Evolutionary conservation across 2,329 filamentous ascomycete species (phyloP).

Genomic region (Mycosphaerella sp.): DNA sequence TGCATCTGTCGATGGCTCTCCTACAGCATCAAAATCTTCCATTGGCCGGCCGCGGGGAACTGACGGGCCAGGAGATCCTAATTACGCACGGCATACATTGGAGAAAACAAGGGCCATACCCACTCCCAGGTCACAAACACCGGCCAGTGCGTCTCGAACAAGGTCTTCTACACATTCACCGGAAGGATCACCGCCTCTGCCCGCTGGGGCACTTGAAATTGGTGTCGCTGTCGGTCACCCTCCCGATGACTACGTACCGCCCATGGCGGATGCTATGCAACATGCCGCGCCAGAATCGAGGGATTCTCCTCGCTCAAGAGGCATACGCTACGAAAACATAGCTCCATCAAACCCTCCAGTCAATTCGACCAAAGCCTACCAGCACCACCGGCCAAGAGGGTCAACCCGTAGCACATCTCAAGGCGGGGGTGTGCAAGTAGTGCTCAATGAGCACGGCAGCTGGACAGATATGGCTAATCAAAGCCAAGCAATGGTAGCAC

Average conservation of each 20-base stretch:
- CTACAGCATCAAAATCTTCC: conserved; percentile 9
- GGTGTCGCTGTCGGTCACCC: conserved; percentile 14
- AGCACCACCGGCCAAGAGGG: conserved; percentile 45
- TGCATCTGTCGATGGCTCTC: conserved; percentile 8
- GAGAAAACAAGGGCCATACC: conserved; percentile 26
- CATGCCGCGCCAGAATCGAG: conserved; percentile 9
- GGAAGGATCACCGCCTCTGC: conserved; percentile 44
- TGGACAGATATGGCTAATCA: conserved; percentile 89
- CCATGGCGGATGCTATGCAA: conserved; percentile 14
- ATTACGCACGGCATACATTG: conserved; percentile 8
- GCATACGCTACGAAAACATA: conserved; percentile 29
- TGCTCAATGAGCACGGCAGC: conserved; percentile 79
- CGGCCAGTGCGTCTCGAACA: conserved; percentile 35
- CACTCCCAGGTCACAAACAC: conserved; percentile 35
- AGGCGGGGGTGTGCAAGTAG: conserved; percentile 81
- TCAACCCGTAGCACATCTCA: conserved; percentile 68
- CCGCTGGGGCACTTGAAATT: conserved; percentile 22
- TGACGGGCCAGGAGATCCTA: conserved; percentile 2
- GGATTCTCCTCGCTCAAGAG: conserved; percentile 21
- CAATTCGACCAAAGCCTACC: conserved; percentile 7
- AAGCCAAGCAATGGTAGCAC: conserved; percentile 60
- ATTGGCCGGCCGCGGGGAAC: conserved; percentile 15
- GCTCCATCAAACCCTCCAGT: conserved; percentile 14
- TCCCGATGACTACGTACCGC: conserved; percentile 27
- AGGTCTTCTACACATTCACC: conserved; percentile 44